phyloP scores from a whole-genome alignment of 108 stramenopile genomes.

The Skeletonema tropicum region DNA sequence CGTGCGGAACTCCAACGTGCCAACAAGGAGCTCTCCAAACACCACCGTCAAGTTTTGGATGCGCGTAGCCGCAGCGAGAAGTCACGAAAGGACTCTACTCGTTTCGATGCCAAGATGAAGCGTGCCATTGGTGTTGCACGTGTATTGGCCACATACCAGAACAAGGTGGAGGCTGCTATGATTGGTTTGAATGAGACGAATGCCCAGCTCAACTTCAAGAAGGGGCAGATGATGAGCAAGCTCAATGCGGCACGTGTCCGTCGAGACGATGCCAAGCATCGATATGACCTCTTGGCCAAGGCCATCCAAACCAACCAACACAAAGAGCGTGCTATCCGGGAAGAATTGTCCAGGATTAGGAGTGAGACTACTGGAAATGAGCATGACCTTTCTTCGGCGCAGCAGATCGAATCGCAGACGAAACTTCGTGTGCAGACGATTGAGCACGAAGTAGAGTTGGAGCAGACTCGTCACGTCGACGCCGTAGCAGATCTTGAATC shows the following conservation, averaged over 20 bases:
- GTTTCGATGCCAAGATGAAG: conserved; percentile 65
- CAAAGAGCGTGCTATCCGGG: conserved; percentile 40
- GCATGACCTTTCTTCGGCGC: conserved; percentile 48
- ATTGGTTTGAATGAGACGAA: conserved; percentile 47
- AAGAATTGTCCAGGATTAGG: conserved; percentile 46
- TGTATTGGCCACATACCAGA: conserved; percentile 36
- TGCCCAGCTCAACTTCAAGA: conserved; percentile 37
- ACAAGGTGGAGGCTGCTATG: conserved; percentile 57
- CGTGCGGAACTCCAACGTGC: conserved; percentile 62
- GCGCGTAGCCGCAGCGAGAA: conserved; percentile 43
- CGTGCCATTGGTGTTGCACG: conserved; percentile 55
- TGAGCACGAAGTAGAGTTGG: conserved; percentile 51
- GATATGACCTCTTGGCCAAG: conserved; percentile 46
- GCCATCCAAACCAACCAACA: conserved; percentile 45
- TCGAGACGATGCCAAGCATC: conserved; percentile 43
- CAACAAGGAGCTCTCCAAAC: conserved; percentile 55
- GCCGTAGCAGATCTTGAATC: conserved; percentile 19
- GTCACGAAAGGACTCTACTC: conserved; percentile 52
- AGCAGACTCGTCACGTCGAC: conserved; percentile 48
- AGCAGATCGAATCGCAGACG: conserved; percentile 54
- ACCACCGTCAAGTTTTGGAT: conserved; percentile 58
- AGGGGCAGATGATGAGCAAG: conserved; percentile 40
- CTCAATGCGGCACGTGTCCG: conserved; percentile 27
- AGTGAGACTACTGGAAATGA: conserved; percentile 32
- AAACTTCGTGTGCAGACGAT: conserved; percentile 59